These are phyloP conservation scores for Ascochyta viciae-villosae DNA, from an alignment of 2,329 filamentous ascomycete species.

Conservation along the genomic window DNA sequence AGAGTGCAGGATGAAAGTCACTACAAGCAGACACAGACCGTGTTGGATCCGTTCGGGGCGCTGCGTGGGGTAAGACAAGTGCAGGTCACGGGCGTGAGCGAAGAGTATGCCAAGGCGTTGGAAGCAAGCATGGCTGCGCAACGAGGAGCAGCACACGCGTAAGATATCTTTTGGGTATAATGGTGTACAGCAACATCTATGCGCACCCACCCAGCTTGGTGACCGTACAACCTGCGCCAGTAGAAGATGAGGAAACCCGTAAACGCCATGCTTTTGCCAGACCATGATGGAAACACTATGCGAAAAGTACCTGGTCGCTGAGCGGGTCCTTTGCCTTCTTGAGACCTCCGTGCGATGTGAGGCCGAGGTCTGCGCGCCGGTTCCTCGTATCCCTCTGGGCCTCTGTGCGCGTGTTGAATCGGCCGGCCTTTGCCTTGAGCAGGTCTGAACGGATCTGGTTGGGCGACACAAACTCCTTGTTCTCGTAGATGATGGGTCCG, in stretches of 20 bases:
- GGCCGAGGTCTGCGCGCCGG: slow-evolving; percentile 78
- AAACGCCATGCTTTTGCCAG: slow-evolving; percentile 30
- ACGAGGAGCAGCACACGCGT: slow-evolving; percentile 23
- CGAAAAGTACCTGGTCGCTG: slow-evolving; percentile 79
- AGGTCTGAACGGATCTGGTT: slow-evolving; percentile 91
- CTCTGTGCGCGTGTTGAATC: slow-evolving; percentile 79
- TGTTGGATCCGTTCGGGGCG: slow-evolving; percentile 52
- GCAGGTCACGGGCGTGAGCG: slow-evolving; percentile 50
- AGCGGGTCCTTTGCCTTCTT: slow-evolving; percentile 71
- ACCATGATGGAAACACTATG: slow-evolving; percentile 54
- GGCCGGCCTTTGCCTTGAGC: slow-evolving; percentile 75
- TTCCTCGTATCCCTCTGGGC: slow-evolving; percentile 73
- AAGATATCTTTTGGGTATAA: slow-evolving; percentile 34
- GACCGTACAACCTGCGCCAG: slow-evolving; percentile 16
- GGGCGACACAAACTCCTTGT: slow-evolving; percentile 94
- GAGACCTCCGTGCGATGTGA: slow-evolving; percentile 71
- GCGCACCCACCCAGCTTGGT: slow-evolving; percentile 4
- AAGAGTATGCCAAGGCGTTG: slow-evolving; percentile 46
- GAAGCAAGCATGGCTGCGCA: slow-evolving; percentile 42
- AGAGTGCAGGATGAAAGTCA: slow-evolving; percentile 44
- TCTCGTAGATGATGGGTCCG: slow-evolving; percentile 96
- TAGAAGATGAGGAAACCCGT: slow-evolving; percentile 16
- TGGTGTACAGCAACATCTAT: slow-evolving; percentile 19
- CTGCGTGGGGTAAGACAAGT: slow-evolving; percentile 48
- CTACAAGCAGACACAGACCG: slow-evolving; percentile 47